A percentile compares a stretch with the other conserved stretches of the same genome.
Evolutionary conservation across 2,329 filamentous ascomycete genomes (phyloP).

Genomic region (Cercospora sesami): DNA sequence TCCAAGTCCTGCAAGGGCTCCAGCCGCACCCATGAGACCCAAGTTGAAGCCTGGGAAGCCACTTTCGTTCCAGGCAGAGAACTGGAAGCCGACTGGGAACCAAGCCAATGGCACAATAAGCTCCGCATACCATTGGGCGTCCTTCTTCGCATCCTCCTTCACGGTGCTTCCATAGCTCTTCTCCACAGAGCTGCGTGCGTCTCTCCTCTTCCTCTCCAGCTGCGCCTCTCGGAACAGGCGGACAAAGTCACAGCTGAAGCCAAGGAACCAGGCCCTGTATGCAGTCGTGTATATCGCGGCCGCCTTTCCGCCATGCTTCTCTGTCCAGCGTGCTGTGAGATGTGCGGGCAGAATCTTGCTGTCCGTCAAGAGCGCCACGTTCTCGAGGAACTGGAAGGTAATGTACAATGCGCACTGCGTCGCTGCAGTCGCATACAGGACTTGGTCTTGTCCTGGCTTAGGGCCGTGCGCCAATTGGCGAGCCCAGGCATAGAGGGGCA

Average conservation of each 20-base stretch:
- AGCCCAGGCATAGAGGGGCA: conserved; percentile 49
- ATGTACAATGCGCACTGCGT: conserved; percentile 47
- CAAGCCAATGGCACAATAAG: conserved; percentile 46
- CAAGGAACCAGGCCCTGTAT: conserved; percentile 48
- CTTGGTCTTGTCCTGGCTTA: conserved; percentile 44
- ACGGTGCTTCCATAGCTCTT: conserved; percentile 31
- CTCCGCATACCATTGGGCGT: conserved; percentile 47
- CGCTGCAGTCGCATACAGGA: conserved; percentile 45
- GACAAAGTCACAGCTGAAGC: conserved; percentile 48
- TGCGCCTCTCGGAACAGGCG: conserved; percentile 46
- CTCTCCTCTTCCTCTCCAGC: conserved; percentile 41
- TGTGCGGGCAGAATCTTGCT: conserved; percentile 41
- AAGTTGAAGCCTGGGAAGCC: conserved; percentile 49
- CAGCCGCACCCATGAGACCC: conserved; percentile 47
- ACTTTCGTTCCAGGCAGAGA: conserved; percentile 38
- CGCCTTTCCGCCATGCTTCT: conserved; percentile 37
- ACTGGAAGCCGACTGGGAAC: conserved; percentile 49
- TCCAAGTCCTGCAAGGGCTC: conserved; percentile 43
- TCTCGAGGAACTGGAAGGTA: conserved; percentile 48
- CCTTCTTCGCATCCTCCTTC: conserved; percentile 42
- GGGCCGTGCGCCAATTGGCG: conserved; percentile 44
- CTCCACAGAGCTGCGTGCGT: conserved; percentile 29
- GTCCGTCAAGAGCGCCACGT: conserved; percentile 47
- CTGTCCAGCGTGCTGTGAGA: conserved; percentile 40
- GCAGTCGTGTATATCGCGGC: conserved; percentile 45